Evolutionary conservation across 176 grass and related monocot species (phyloP).

Genomic region (Carex myosuroides): DNA sequence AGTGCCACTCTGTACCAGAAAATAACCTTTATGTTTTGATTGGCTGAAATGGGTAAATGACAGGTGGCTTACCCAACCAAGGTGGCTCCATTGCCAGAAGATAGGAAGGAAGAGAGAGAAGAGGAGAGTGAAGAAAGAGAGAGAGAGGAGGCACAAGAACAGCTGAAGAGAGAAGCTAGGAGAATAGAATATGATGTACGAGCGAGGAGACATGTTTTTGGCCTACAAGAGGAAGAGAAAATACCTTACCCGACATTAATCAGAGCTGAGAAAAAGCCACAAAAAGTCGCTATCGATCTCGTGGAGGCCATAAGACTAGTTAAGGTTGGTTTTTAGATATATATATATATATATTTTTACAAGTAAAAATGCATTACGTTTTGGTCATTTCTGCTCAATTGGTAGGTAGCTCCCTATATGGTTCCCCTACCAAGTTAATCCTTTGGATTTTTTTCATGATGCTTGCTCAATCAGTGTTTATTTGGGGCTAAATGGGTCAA

Average conservation of each 20-base stretch:
- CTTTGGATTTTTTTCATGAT: neutral
- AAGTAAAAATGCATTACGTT: neutral
- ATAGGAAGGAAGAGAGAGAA: constrained; percentile 17
- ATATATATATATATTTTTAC: neutral
- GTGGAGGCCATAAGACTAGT: constrained; percentile 68
- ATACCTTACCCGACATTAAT: constrained; percentile 71
- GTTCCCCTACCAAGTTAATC: neutral
- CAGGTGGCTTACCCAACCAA: constrained; percentile 56
- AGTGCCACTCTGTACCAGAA: neutral
- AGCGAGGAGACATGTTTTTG: constrained; percentile 35
- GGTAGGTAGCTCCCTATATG: neutral
- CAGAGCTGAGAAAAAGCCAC: constrained; percentile 43
- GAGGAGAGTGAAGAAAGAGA: constrained; percentile 14
- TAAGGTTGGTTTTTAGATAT: constrained; percentile 38
- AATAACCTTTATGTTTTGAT: neutral
- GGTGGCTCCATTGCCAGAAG: constrained; percentile 70
- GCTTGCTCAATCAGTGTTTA: neutral
- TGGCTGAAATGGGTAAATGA: neutral
- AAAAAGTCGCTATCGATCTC: constrained; percentile 74
- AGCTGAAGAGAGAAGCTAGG: constrained; percentile 39
- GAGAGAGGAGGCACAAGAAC: constrained; percentile 13
- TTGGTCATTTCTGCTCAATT: neutral
- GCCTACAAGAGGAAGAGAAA: constrained; percentile 46
- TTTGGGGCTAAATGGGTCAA: neutral
- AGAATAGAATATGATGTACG: constrained; percentile 43